Base-by-base conservation (phyloP, 768 basidiomycete species). In the Phylloporus sp. region DNA sequence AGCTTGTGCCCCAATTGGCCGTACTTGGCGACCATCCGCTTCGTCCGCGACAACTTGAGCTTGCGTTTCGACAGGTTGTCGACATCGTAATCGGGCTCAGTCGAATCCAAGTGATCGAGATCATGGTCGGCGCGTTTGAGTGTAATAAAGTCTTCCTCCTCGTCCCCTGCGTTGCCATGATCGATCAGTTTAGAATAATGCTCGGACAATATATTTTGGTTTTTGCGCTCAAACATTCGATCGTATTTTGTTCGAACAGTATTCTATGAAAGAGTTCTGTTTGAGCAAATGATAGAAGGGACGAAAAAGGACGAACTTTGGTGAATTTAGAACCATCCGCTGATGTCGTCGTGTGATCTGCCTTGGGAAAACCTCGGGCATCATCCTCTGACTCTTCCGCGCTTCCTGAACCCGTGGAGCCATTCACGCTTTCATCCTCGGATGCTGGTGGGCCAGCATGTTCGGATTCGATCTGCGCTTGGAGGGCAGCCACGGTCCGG, bases 151-250 rank as follows among this genome's bases (percentile, higher is more conserved):
- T 96, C 60, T 36, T 62, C 94, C 49, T 91, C 91, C 28, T 72
- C 78, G 13, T 70, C 72, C 10, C 61, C 68, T 11, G 65, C 71
- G 9, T 67, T 70, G 33, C 71, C 72, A 54, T 84, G 84, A 50
- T 90, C 87, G 49, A 98, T 73, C 31, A 99, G 82, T 60, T 90
- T 91, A 47, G 73, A 76, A 70, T 96, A 97, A 65, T 96, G 93
- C 49, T 83, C 80, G 0, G 93, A 91, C 26, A 97, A 76, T 39
- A 97, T 84, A 53, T 82, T 85, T 64, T 96, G 94, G 63, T 96
- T 97, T 65, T 90, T 95, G 46, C 94, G 81, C 60, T 89, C 87
- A 63, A 97, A 98, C 93, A 99, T 97, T 42, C 90, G 81, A 66
- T 97, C 95, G 65, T 97, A 96, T 69, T 95, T 97, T 3, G 95